These are phyloP conservation scores for Paspalum vaginatum DNA, from an alignment of 176 grass and related monocot species.

Conservation along the genomic window DNA sequence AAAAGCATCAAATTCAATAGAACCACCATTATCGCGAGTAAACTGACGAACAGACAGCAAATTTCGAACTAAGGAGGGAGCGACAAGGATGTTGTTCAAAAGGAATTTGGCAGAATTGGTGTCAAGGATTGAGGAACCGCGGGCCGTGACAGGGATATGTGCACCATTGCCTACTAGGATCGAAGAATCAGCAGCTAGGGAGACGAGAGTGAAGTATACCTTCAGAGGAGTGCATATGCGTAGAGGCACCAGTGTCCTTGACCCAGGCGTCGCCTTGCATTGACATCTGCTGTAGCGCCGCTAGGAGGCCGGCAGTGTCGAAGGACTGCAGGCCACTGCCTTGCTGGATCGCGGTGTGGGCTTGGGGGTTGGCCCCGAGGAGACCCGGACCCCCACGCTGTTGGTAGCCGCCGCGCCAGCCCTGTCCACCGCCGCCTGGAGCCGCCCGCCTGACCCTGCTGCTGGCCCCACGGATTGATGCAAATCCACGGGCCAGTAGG, in stretches of 20 bases:
- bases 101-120: not conserved
- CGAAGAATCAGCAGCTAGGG: not conserved
- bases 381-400: not conserved
- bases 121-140: not conserved
- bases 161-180: slow-evolving; percentile 23
- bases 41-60: no score
- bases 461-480: not conserved
- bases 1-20: no score
- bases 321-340: not conserved
- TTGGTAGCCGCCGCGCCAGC: not conserved
- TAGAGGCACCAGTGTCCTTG: not conserved
- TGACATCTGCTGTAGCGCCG: not conserved
- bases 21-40: no score
- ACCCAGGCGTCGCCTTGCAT: not conserved
- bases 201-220: not conserved
- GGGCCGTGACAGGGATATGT: not conserved
- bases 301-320: not conserved
- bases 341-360: not conserved
- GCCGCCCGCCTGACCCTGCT: not conserved
- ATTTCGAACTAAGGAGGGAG: no score
- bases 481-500: not conserved
- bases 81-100: no score
- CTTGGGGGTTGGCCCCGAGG: not conserved
- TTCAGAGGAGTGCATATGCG: not conserved
- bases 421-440: not conserved